Evolutionary conservation across 2,329 filamentous ascomycete genomes (phyloP), one percentile per base, ranked within the genome.

Genomic region (Ceratocystis cacaofunesta): DNA sequence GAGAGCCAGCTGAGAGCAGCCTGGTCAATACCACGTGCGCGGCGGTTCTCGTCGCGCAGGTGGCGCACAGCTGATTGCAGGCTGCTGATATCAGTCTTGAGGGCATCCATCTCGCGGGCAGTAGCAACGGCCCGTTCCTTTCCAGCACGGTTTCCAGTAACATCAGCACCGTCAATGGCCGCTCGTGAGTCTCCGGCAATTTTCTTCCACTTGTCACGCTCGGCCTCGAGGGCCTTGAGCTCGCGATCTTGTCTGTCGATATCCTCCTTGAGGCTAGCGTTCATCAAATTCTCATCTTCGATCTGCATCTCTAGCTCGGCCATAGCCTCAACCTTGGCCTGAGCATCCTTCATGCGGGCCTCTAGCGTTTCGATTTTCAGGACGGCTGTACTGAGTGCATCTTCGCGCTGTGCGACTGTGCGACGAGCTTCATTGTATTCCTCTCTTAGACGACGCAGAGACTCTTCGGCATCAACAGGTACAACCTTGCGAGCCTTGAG

Each of bases 361-460:
- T 95, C 89, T 46, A 97, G 84, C 50, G 94, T 89, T 75, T 96
- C 92, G 70, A 96, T 95, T 74, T 94, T 92, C 70, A 96, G 87
- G n/a, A 87, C 83, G 28, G 89, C 82, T 67, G 95, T 92, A 74
- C 95, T 91, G 63, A 95, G 83, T 44, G 87, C 86, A 73, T 92
- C 89, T 69, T 96, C 90, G 68, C 87, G 85, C 69, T 86, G 82
- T 1, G 87, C 85, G 66, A 90, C 81, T 2, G 83, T 80, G 65
- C 87, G 85, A 2, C 89, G 87, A 22, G 88, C 85, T 71, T 92
- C 89, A 69, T 86, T 85, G 69, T 94, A 83, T 69, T 92, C 87
- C 64, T 92, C 89, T 70, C 87, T 90, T 66, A 96, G 79, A 22
- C 86, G 85, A 5, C 87, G 84, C 64, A 96, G 82, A 73, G 96